These are phyloP conservation scores for Candida verbasci DNA, from an alignment of 805 yeast genomes.

Conservation along the genomic window DNA sequence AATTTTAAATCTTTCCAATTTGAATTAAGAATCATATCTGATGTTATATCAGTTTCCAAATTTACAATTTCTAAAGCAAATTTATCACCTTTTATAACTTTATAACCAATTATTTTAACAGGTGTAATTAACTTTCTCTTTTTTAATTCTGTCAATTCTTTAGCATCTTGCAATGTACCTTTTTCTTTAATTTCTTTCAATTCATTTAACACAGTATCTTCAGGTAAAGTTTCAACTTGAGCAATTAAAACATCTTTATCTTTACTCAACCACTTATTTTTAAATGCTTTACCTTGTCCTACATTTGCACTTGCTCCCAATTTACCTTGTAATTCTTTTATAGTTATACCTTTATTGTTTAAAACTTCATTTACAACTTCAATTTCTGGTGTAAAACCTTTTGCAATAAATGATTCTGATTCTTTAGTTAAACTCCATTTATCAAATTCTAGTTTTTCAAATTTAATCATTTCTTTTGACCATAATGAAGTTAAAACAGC, in stretches of 20 bases:
- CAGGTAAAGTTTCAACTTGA: constrained; percentile 52
- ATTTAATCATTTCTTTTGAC: constrained; percentile 77
- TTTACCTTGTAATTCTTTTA: constrained; percentile 65
- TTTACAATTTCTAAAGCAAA: constrained; percentile 77
- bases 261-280: constrained; percentile 92
- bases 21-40: constrained; percentile 84
- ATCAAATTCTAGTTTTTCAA: constrained; percentile 70
- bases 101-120: constrained; percentile 71
- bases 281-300: constrained; percentile 97
- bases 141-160: constrained; percentile 78
- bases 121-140: constrained; percentile 82
- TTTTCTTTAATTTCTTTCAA: constrained; percentile 52
- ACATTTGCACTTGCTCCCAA: constrained; percentile 82
- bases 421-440: constrained; percentile 73
- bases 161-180: constrained; percentile 57
- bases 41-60: constrained; percentile 88
- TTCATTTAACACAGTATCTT: constrained; percentile 63
- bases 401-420: constrained; percentile 69
- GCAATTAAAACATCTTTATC: constrained; percentile 76
- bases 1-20: constrained; percentile 80
- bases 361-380: constrained; percentile 73
- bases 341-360: constrained; percentile 69
- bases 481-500: constrained; percentile 84
- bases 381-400: constrained; percentile 84
- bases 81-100: constrained; percentile 74